Conservation (phyloP, 78 protist species). For the Polysphondylium violaceum region DNA sequence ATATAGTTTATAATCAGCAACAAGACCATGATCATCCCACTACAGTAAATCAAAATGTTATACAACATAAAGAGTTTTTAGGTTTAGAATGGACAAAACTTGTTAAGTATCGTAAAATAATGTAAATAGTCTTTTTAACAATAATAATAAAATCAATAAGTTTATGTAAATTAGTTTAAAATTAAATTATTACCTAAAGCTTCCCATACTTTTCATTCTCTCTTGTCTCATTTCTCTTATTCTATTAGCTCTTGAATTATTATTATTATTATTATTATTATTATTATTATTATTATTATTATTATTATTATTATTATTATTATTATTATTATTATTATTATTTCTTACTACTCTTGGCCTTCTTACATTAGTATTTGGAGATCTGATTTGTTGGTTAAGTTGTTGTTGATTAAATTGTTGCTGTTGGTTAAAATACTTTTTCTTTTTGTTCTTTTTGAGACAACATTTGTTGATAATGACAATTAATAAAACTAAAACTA, state of each 20-base stretch:
- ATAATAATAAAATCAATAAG: neutral
- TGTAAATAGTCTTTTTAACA: neutral
- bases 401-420: too few relatives aligned
- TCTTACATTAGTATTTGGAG: too few relatives aligned
- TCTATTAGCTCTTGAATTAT: neutral
- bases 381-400: too few relatives aligned
- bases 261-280: too few relatives aligned
- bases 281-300: constrained; percentile 4
- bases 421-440: too few relatives aligned
- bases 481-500: too few relatives aligned
- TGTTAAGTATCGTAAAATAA: constrained; percentile 24
- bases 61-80: constrained; percentile 27
- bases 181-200: too few relatives aligned
- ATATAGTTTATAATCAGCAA: neutral
- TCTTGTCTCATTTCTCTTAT: too few relatives aligned
- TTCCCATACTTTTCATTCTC: too few relatives aligned
- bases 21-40: neutral
- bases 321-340: neutral
- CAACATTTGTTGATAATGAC: too few relatives aligned
- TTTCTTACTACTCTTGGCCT: neutral
- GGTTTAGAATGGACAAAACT: constrained; percentile 38
- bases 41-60: constrained; percentile 7
- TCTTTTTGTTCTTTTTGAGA: too few relatives aligned
- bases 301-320: constrained; percentile 10
- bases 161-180: too few relatives aligned